phyloP scores from a whole-genome alignment of 2,329 filamentous ascomycete species.

The Diaporthe vaccinii region DNA sequence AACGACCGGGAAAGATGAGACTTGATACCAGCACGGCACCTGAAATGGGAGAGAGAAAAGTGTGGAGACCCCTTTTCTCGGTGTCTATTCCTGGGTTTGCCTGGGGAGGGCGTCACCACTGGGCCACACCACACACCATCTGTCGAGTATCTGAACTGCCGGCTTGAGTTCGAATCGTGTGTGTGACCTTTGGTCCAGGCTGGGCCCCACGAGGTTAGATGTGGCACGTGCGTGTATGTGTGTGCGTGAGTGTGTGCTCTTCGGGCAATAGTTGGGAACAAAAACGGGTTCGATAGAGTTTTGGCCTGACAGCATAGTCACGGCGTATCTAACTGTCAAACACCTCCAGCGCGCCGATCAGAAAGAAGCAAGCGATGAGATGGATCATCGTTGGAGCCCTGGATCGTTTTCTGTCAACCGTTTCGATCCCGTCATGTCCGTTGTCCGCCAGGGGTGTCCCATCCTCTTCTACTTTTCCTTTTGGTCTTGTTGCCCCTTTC shows the following conservation, averaged over 20 bases:
- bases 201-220: constrained; percentile 3
- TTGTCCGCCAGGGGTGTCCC: constrained; percentile 18
- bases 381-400: constrained; percentile 23
- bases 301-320: constrained; percentile 1
- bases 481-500: not conserved
- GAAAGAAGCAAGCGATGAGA: constrained; percentile 33
- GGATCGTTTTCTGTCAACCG: constrained; percentile 30
- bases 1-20: constrained; percentile 24
- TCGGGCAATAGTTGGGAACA: constrained; percentile 15
- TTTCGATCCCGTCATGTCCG: constrained; percentile 27
- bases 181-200: not conserved
- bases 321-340: constrained; percentile 19
- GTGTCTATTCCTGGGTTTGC: constrained; percentile 14
- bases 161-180: not conserved
- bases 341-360: not conserved
- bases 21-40: constrained; percentile 30
- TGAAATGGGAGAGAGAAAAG: not conserved
- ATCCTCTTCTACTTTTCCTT: not conserved
- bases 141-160: constrained; percentile 20
- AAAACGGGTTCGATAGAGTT: constrained; percentile 18
- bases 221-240: not conserved
- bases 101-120: constrained; percentile 8
- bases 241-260: not conserved
- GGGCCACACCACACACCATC: constrained; percentile 1
- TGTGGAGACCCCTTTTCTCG: constrained; percentile 13